These are phyloP conservation scores for Metschnikowia orientalis DNA, from an alignment of 805 yeast genomes.

Conservation along the genomic window DNA sequence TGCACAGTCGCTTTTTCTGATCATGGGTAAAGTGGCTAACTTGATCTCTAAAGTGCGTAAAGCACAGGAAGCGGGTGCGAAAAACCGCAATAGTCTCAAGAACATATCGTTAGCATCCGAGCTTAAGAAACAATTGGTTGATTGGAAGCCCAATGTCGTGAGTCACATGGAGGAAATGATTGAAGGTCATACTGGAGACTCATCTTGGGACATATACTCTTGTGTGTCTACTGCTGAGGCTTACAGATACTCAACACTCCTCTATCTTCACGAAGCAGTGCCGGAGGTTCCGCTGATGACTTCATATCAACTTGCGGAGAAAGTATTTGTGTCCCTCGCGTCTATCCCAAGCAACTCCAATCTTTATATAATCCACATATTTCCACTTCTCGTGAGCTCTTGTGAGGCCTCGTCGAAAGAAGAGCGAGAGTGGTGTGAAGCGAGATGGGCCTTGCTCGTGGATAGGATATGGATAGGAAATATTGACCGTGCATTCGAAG, in stretches of 20 bases:
- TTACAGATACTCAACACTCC: slow-evolving; percentile 53
- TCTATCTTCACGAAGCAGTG: slow-evolving; percentile 65
- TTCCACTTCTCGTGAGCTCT: slow-evolving; percentile 59
- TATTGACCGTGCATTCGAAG: slow-evolving; percentile 61
- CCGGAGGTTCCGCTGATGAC: slow-evolving; percentile 59
- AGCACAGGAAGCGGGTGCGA: slow-evolving; percentile 20
- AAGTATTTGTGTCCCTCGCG: slow-evolving; percentile 55
- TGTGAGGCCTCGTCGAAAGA: slow-evolving; percentile 60
- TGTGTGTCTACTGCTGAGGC: slow-evolving; percentile 70
- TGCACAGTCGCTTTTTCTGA: slow-evolving; percentile 58
- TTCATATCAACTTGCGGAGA: slow-evolving; percentile 55
- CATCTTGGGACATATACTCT: slow-evolving; percentile 51
- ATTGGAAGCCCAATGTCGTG: slow-evolving; percentile 52
- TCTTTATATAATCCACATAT: slow-evolving; percentile 56
- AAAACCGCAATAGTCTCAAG: slow-evolving; percentile 36
- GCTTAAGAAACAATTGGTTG: slow-evolving; percentile 47
- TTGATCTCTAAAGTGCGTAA: slow-evolving; percentile 48
- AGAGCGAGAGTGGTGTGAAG: slow-evolving; percentile 58
- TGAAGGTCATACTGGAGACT: slow-evolving; percentile 13
- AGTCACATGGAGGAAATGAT: slow-evolving; percentile 34
- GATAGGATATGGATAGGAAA: slow-evolving; percentile 62
- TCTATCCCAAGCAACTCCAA: slow-evolving; percentile 58
- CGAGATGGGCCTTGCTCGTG: slow-evolving; percentile 52
- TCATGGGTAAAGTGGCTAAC: slow-evolving; percentile 60
- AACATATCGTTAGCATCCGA: slow-evolving; percentile 53